phyloP scores from a whole-genome alignment of 441 rosid genomes.

The Monsonia emarginata region DNA sequence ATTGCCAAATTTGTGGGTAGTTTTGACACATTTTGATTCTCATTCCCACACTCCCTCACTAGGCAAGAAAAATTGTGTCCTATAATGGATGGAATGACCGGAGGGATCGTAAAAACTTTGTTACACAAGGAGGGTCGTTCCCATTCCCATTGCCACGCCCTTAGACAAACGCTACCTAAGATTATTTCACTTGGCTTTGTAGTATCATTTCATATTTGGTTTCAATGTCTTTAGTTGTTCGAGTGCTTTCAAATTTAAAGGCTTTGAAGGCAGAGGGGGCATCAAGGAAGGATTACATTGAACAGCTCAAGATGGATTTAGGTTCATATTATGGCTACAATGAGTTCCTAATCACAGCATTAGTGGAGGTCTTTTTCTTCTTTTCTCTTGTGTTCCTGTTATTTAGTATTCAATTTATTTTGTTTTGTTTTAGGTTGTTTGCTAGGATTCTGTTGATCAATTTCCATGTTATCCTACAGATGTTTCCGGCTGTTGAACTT shows the following conservation, averaged over 20 bases:
- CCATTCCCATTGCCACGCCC: no score
- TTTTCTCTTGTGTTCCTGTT: neutral
- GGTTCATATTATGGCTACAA: constrained; percentile 80
- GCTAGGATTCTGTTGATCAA: neutral
- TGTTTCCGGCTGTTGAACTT: constrained; percentile 89
- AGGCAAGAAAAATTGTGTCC: no score
- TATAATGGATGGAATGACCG: no score
- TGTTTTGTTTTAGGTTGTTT: neutral
- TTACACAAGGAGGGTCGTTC: no score
- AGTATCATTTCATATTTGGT: neutral
- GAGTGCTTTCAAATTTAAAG: constrained; percentile 72
- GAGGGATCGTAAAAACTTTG: no score
- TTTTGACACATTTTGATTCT: no score
- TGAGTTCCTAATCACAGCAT: constrained; percentile 66
- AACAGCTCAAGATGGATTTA: constrained; percentile 65
- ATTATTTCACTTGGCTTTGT: neutral
- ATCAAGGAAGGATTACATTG: constrained; percentile 50
- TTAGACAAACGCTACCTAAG: no score
- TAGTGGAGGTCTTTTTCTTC: constrained; percentile 55
- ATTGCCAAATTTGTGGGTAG: no score
- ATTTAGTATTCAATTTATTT: neutral
- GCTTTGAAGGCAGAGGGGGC: constrained; percentile 56
- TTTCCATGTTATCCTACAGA: constrained; percentile 33
- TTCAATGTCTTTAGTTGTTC: constrained; percentile 41
- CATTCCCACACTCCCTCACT: no score